phyloP scores from a whole-genome alignment of 176 grass and related monocot species.

The Bonia amplexicaulis region DNA sequence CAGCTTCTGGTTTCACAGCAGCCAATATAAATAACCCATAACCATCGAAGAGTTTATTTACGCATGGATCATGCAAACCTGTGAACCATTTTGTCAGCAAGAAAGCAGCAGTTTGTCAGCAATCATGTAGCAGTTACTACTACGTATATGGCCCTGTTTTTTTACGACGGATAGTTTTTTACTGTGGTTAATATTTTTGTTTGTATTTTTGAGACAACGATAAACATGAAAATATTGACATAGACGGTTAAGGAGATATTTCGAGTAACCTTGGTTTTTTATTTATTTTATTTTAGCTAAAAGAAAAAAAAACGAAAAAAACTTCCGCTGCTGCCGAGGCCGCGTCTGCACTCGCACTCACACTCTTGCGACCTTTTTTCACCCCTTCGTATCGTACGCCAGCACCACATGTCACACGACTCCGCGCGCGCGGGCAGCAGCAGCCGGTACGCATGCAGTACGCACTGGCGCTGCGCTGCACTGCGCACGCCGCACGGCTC shows the following conservation, averaged over 20 bases:
- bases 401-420: not conserved
- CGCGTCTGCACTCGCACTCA: not conserved
- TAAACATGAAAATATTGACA: rapidly evolving
- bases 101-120: too few species aligned
- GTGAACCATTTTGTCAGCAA: not conserved
- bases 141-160: too few species aligned
- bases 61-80: not conserved
- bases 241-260: too few species aligned
- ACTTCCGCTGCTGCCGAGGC: not conserved
- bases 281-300: rapidly evolving
- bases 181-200: too few species aligned
- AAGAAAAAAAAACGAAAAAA: too few species aligned
- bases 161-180: too few species aligned
- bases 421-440: not conserved
- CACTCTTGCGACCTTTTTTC: not conserved
- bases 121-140: too few species aligned
- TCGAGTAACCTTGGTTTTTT: too few species aligned
- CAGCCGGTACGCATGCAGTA: too few species aligned
- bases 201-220: rapidly evolving
- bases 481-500: not conserved
- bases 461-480: not conserved
- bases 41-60: not conserved
- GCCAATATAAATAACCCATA: too few species aligned
- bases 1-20: too few species aligned
- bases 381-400: not conserved